Base-by-base conservation (phyloP, 306 rosid species). In the Prunus davidiana region DNA sequence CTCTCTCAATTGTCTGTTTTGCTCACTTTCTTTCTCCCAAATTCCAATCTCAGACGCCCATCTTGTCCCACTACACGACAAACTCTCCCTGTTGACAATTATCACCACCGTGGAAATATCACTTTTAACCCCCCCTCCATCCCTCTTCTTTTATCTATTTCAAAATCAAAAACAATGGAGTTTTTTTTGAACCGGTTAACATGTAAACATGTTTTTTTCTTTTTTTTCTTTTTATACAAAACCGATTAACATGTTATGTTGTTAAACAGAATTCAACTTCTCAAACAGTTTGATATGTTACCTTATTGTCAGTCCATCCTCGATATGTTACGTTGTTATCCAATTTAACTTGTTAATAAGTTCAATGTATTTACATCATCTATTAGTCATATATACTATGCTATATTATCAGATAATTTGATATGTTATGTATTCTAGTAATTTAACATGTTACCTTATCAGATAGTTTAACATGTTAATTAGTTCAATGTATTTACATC, bases 21-120 rank as follows among this genome's bases (percentile, higher is more conserved):
- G 45, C 73, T 69, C 15, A 15, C 15, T 46, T 16, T 27, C 58
- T 60, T 46, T 45, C 20, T 6, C 15, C 10, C 18, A 15, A 73
- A 60, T 60, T 73, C 51, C 77, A 25, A 46, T 45, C 47, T 6
- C 14, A 27, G 60, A 25, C 69, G 46, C 60, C 58, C 57, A 58
- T 73, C 27, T 43, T 58, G 46, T 73, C 68, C 58, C 69, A 27
- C 60, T 61, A 73, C 46, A 49, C 60, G 77, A 73, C 77, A 73
- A 46, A 3, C 19, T 7, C 14, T 6, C 47, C 8, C 57, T 73
- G 77, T 73, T 46, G 69, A 73, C 69, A 46, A 60, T 46, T 27
- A 61, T 73, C 58, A 49, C 57, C 67, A 18, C 77, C 47, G 0
- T 10, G 11, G 7, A 30, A 61, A 10, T 46, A 27, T 73, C 60